Evolutionary conservation across 2,329 filamentous ascomycete species (phyloP), one percentile per base, ranked within the genome.

Genomic region (Fusarium sp.): DNA sequence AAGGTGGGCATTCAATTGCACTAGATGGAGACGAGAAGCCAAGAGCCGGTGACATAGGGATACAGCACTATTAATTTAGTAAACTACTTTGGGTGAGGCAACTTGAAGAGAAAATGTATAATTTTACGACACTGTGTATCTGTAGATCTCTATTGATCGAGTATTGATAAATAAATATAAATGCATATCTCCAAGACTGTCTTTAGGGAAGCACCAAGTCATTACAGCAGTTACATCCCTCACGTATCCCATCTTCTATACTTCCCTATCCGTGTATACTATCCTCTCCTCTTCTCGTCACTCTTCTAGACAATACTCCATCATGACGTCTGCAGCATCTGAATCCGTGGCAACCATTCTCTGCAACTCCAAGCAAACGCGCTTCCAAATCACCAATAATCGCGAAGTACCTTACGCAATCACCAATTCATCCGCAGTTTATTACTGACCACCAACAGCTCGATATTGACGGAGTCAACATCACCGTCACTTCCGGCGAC

Each of bases 381-480:
- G 89, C 13, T 91, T 91, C 65, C 86, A 78, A 66, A 85, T 77
- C 65, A 82, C 83, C 28, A 89, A 82, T 74, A 85, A 81, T 76
- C 84, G 81, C 60, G 87, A 90, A 80, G 87, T 89, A 76, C 7
- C 5, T 22, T 22, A 22, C 7, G n/a, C 6, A 35, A 9, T 9
- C 20, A 19, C 13, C 19, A 33, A 10, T 39, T 6, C 26, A 17
- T 35, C 7, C 8, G 9, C 9, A 9, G 2, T 14, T 22, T 22
- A 13, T 30, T 14, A 9, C 40, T 58, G 4, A 54, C 39, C 15
- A 7, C 15, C 0, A 6, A 15, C 41, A 90, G 89, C 83, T 92
- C 52, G 89, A 92, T 62, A 85, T 94, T 41, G 90, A 92, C 65
- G 90, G 91, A 46, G 83, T 95, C n/a, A 88, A 83, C 58, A 90